Percentiles rank a stretch among this genome's conserved stretches.
phyloP scores from a whole-genome alignment of 352 stramenopile genomes.

The Phytophthora aleatoria region DNA sequence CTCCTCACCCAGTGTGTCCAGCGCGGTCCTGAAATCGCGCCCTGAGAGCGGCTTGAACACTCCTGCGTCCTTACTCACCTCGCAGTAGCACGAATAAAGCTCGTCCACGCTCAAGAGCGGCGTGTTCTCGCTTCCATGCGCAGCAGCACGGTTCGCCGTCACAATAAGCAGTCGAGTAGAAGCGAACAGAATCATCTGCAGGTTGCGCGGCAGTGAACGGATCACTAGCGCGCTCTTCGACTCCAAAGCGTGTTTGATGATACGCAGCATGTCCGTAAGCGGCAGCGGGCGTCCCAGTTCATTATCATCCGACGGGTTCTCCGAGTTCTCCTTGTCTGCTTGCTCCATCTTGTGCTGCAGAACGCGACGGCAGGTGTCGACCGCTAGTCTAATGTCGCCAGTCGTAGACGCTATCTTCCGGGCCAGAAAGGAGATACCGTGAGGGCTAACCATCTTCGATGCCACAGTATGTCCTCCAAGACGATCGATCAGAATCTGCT shows the following conservation, averaged over 20 bases:
- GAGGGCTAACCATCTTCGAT: constrained; percentile 59
- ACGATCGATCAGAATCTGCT: constrained; percentile 73
- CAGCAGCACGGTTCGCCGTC: constrained; percentile 29
- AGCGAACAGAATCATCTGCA: constrained; percentile 85
- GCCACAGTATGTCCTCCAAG: constrained; percentile 53
- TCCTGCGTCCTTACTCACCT: constrained; percentile 66
- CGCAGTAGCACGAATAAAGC: constrained; percentile 72
- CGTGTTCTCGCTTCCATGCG: constrained; percentile 24
- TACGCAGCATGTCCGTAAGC: constrained; percentile 74
- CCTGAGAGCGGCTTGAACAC: constrained; percentile 65
- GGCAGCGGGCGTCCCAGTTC: constrained; percentile 43
- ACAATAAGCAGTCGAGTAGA: constrained; percentile 54
- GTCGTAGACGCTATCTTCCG: constrained; percentile 80
- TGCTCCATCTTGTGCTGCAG: constrained; percentile 61
- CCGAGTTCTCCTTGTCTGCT: constrained; percentile 38
- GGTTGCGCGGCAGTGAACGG: constrained; percentile 69
- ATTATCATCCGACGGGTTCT: constrained; percentile 30
- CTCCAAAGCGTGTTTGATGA: constrained; percentile 76
- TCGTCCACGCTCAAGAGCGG: constrained; percentile 62
- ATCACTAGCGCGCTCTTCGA: constrained; percentile 63
- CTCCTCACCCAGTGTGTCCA: constrained; percentile 75
- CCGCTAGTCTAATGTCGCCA: constrained; percentile 73
- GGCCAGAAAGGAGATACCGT: constrained; percentile 79
- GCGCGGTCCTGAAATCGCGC: constrained; percentile 67
- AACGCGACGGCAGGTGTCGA: constrained; percentile 77